phyloP scores from a whole-genome alignment of 2,329 filamentous ascomycete species.

The Fusarium sp. region DNA sequence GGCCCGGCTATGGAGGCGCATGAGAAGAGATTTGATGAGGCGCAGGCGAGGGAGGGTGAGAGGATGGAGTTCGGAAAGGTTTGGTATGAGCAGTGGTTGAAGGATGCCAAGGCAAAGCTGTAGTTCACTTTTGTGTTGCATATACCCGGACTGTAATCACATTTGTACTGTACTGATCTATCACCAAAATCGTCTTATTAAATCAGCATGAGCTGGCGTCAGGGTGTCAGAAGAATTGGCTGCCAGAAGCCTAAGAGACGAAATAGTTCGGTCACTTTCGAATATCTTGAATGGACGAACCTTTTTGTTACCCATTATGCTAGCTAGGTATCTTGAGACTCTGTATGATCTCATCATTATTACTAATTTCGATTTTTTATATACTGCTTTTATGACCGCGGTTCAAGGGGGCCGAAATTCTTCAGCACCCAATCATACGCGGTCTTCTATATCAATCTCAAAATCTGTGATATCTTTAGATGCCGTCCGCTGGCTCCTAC shows the following conservation, averaged over 20 bases:
- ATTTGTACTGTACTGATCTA: background rate
- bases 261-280: too few species aligned
- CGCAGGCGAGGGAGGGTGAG: constrained; percentile 54
- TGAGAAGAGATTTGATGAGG: constrained; percentile 60
- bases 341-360: background rate
- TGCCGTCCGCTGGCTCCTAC: background rate
- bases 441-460: background rate
- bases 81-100: constrained; percentile 62
- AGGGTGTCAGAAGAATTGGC: too few species aligned
- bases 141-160: background rate
- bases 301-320: background rate
- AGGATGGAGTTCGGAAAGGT: constrained; percentile 57
- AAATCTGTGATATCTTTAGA: background rate
- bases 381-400: background rate
- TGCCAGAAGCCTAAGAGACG: too few species aligned
- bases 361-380: background rate
- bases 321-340: background rate
- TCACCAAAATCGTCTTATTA: background rate
- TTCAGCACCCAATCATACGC: background rate
- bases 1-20: constrained; percentile 60
- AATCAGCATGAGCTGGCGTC: background rate
- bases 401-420: too few species aligned
- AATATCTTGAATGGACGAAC: background rate
- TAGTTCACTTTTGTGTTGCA: constrained; percentile 27
- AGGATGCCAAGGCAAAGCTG: constrained; percentile 54